Evolutionary conservation across 495 filamentous ascomycete species (phyloP).

Genomic region (Penicillium riverlandense): DNA sequence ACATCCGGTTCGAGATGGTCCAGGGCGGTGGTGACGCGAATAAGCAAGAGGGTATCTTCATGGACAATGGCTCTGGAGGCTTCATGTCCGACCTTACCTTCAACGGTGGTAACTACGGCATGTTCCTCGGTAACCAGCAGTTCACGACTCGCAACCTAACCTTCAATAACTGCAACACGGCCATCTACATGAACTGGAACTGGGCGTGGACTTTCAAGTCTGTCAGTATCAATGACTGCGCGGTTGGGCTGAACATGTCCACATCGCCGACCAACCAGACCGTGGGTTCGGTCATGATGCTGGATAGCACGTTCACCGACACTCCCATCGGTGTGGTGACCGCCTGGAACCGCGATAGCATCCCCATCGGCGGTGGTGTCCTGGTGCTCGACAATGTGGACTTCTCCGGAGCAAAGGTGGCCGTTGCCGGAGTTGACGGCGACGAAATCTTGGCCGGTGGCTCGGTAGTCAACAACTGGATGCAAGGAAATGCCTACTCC

Average conservation of each 20-base stretch:
- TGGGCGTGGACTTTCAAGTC: conserved; percentile 89
- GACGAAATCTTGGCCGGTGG: conserved; percentile 63
- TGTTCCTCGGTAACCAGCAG: conserved; percentile 89
- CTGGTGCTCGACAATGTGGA: conserved; percentile 84
- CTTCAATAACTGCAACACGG: conserved; percentile 85
- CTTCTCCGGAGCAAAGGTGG: conserved; percentile 50
- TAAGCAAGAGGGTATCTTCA: conserved; percentile 85
- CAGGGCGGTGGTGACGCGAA: conserved; percentile 60
- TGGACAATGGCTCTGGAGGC: conserved; percentile 91
- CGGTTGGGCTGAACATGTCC: conserved; percentile 76
- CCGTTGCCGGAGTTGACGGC: conserved; percentile 45
- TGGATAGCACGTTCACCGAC: conserved; percentile 72
- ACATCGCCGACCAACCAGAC: conserved; percentile 54
- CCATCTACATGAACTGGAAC: conserved; percentile 89
- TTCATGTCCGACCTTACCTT: conserved; percentile 84
- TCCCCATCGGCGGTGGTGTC: conserved; percentile 63
- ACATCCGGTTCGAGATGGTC: conserved; percentile 85
- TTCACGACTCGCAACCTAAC: conserved; percentile 88
- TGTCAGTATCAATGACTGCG: conserved; percentile 72
- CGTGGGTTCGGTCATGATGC: conserved; percentile 72
- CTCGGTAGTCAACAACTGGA: conserved; percentile 60
- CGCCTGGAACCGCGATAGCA: conserved; percentile 52
- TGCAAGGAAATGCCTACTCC: conserved; percentile 67
- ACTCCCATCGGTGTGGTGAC: conserved; percentile 69
- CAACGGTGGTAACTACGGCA: conserved; percentile 78